Evolutionary conservation across 2,329 filamentous ascomycete species (phyloP), one percentile per base, ranked within the genome.

Genomic region (Pezicula radicicola): DNA sequence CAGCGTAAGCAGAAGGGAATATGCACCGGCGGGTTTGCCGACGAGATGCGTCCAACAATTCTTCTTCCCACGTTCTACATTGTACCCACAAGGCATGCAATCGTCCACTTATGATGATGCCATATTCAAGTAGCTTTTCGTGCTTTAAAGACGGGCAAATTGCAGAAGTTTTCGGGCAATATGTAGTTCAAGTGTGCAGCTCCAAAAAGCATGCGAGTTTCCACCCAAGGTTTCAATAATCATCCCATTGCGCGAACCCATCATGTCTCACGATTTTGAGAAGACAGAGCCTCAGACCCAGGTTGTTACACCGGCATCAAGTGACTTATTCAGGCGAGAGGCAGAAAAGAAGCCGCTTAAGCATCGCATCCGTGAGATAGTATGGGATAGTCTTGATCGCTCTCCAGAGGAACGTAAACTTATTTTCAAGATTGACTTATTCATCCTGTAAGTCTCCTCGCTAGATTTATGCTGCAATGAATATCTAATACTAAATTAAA

Each of bases 391-490:
- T 3, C 66, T 73, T 8, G 67, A 75, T 7, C 78, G 82, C 51
- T 76, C 74, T 0, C 66, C 68, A 1, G 73, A 76, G 51, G 78
- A 83, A 55, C 69, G 76, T 27, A 72, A 70, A 52, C 66, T 83
- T 3, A 76, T 84, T 35, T 55, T 75, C 35, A 83, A 83, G 59
- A 70, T 84, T 8, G 80, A 84, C 53, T 62, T 78, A 0, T 65
- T 82, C 2, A 77, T 83, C 33, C 72, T 83, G 0, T 77, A 46
- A 46, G 39, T 18, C 16, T 51, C 6, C 49, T 39, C 1, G 51
- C 40, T 55, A 40, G 50, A 52, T 27, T 45, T 25, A 25, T 25
- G 25, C 48, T 10, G 55, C 54, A 3, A 49, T 60, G 2, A 50
- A 60, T 40, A 46, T 53, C 25, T 52, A 51, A 36, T 55, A 55